These are phyloP conservation scores for Teratosphaeria nubilosa DNA, from an alignment of 2,329 filamentous ascomycete genomes.

Conservation along the genomic window DNA sequence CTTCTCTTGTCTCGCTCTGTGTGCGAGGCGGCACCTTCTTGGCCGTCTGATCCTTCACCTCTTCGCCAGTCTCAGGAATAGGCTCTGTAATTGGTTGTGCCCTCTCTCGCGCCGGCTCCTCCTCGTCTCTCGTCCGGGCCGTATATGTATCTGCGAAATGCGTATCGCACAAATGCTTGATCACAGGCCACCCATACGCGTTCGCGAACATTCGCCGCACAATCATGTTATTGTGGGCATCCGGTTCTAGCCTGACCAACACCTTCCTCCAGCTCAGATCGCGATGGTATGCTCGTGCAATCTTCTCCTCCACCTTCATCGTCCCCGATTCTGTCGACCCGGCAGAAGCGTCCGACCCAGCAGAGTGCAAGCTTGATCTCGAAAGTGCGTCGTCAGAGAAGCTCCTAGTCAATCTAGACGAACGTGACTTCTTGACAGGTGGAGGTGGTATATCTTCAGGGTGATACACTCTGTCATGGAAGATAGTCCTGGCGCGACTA, in stretches of 20 bases:
- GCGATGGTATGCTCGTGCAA: constrained; percentile 86
- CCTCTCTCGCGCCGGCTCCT: constrained; percentile 57
- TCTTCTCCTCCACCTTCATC: constrained; percentile 96
- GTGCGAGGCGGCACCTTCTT: constrained; percentile 30
- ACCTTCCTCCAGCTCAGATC: constrained; percentile 95
- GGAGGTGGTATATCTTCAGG: constrained; percentile 84
- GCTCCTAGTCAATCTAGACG: constrained; percentile 20
- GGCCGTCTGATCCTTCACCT: constrained; percentile 31
- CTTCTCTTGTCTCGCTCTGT: constrained; percentile 40
- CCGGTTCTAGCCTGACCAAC: constrained; percentile 85
- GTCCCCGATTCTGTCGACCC: constrained; percentile 43
- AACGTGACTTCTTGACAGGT: constrained; percentile 37
- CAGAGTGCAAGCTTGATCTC: constrained; percentile 3
- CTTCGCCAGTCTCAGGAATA: constrained; percentile 33
- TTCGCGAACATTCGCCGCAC: constrained; percentile 95
- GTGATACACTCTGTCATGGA: constrained; percentile 93
- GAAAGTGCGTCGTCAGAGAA: constrained; percentile 27
- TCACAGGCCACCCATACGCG: constrained; percentile 92
- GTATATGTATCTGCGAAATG: constrained; percentile 74
- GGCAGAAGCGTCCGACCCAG: background rate
- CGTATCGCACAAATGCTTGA: constrained; percentile 88
- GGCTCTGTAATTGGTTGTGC: constrained; percentile 47
- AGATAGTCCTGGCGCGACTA: constrained; percentile 77
- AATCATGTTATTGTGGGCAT: constrained; percentile 97
- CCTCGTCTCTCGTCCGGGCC: constrained; percentile 56